Evolutionary conservation across 2,329 filamentous ascomycete species (phyloP).

Genomic region (Penicillium sp.): DNA sequence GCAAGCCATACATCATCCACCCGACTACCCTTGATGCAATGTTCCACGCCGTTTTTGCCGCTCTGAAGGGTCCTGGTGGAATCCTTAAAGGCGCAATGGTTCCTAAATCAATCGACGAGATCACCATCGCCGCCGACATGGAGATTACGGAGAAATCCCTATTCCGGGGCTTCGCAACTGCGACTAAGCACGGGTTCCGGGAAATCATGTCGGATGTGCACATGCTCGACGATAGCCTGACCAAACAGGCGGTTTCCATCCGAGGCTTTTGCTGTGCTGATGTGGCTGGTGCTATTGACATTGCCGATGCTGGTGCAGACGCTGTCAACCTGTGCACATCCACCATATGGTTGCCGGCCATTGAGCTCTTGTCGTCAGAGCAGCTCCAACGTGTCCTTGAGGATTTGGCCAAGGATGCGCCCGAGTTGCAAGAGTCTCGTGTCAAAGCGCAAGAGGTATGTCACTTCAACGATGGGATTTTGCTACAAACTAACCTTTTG

Average conservation of each 20-base stretch:
- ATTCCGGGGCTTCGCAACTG: background rate
- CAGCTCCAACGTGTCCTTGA: background rate
- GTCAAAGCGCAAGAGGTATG: background rate
- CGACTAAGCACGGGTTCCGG: background rate
- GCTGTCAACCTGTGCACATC: conserved; percentile 28
- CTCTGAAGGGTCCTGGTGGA: background rate
- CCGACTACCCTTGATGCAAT: conserved; percentile 17
- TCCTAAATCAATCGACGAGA: background rate
- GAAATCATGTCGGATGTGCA: background rate
- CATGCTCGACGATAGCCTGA: background rate
- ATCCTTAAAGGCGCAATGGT: background rate
- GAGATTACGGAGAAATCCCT: background rate
- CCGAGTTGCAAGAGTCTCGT: background rate
- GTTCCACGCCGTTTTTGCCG: conserved; percentile 14
- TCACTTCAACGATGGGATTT: background rate
- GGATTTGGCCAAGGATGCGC: background rate
- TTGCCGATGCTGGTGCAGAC: conserved; percentile 44
- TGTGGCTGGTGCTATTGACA: conserved; percentile 29
- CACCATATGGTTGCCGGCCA: background rate
- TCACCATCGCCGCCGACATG: background rate
- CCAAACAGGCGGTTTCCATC: background rate
- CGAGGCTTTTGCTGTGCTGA: background rate
- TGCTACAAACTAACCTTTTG: background rate
- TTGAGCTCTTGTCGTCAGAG: background rate
- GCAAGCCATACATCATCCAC: conserved; percentile 12